phyloP scores from a whole-genome alignment of 257 asterid species.

The Salvia splendens region DNA sequence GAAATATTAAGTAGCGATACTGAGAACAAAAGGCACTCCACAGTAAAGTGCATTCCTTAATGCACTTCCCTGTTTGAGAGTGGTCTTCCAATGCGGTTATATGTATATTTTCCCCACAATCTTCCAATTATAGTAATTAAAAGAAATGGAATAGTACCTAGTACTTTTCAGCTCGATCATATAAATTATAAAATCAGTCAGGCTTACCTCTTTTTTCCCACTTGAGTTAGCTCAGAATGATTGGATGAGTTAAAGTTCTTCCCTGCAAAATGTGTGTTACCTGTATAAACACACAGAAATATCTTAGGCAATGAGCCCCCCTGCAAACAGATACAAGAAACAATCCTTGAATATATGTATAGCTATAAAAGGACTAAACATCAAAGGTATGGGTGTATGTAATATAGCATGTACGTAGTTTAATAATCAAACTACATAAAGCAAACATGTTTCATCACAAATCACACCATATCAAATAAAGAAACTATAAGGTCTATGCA shows the following conservation, averaged over 20 bases:
- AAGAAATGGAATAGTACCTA: conserved; percentile 2
- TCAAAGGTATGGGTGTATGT: not conserved
- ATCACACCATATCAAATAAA: conserved; percentile 20
- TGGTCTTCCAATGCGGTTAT: conserved; percentile 12
- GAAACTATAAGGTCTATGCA: conserved; percentile 4
- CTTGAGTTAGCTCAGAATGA: conserved; percentile 42
- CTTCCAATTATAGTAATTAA: not conserved
- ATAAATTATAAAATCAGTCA: conserved; percentile 23
- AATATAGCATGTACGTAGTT: not conserved
- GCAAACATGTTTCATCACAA: not conserved
- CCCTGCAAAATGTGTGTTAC: conserved; percentile 38
- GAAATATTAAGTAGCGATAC: conserved; percentile 10
- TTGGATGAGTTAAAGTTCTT: conserved; percentile 38
- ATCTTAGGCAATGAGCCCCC: conserved; percentile 13
- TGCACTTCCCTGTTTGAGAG: conserved; percentile 16
- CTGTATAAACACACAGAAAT: conserved; percentile 36
- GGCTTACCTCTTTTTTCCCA: conserved; percentile 58
- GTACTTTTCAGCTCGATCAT: conserved; percentile 20
- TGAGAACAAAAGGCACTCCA: not conserved
- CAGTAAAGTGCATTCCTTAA: conserved; percentile 12
- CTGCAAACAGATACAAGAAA: conserved; percentile 11
- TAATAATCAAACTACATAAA: not conserved
- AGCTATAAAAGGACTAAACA: not conserved
- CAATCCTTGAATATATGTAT: conserved; percentile 3
- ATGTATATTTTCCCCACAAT: conserved; percentile 12